Conservation (phyloP, 1,139 yeast genomes). For the Diutina rugosa region DNA sequence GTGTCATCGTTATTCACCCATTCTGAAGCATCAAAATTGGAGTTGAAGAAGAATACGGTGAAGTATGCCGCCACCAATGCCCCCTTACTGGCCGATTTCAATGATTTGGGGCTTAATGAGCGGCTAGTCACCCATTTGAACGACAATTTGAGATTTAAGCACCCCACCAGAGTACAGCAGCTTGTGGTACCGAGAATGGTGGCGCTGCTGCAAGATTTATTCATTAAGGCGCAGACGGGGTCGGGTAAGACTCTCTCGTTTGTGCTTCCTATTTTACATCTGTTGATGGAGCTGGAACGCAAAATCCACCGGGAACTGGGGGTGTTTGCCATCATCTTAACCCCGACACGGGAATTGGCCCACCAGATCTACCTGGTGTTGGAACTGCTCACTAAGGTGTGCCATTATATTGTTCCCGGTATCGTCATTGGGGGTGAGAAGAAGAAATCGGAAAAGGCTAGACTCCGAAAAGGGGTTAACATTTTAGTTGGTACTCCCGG, state of each 20-base stretch:
- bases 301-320: constrained; percentile 64
- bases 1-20: constrained; percentile 83
- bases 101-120: constrained; percentile 70
- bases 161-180: constrained; percentile 30
- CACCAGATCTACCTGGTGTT: constrained; percentile 81
- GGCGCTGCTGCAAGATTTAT: constrained; percentile 62
- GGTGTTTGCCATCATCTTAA: constrained; percentile 71
- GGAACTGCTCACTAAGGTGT: constrained; percentile 55
- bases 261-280: constrained; percentile 67
- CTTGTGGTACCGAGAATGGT: constrained; percentile 54
- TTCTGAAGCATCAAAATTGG: constrained; percentile 19
- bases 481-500: constrained; percentile 90
- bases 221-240: constrained; percentile 92
- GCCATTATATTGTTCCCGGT: constrained; percentile 82
- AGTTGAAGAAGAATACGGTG: constrained; percentile 15
- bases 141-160: constrained; percentile 5
- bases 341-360: constrained; percentile 93
- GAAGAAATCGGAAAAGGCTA: constrained; percentile 84
- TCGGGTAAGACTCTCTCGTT: constrained; percentile 90
- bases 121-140: constrained; percentile 23
- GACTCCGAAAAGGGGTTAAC: constrained; percentile 82
- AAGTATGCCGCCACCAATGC: constrained; percentile 64
- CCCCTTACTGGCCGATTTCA: constrained; percentile 58
- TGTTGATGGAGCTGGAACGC: constrained; percentile 42
- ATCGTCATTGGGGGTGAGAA: constrained; percentile 92